Base-by-base conservation (phyloP, 176 grass and related monocot species). In the Oryza brachyantha region DNA sequence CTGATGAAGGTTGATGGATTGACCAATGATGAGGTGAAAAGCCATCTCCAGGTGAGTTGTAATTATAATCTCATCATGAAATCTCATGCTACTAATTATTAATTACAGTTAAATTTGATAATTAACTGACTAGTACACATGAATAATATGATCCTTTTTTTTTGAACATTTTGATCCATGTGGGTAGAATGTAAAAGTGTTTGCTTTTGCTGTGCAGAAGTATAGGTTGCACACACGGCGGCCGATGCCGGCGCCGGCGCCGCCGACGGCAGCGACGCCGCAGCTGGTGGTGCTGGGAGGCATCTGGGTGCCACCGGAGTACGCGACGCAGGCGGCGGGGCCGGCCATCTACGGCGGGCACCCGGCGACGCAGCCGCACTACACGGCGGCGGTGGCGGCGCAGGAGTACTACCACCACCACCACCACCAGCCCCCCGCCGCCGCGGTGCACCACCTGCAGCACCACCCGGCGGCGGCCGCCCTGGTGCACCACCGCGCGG, bases 21-120 rank as follows among this genome's bases (percentile, higher is more conserved):
- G 78, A 92, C 93, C 87, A 96, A 96, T 88, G 93, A 96, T 90
- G 93, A 96, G 81, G 93, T 96, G 85, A 96, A 96, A 91, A 96
- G 93, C 77, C 93, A 96, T 90, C 86, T 96, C 64, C 93, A 96
- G 93, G 93, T 96, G 73, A n/a, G n/a, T n/a, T 87, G 93, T 96
- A 77, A 84, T 81, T 81, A 84, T 59, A 76, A 84, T 80, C 85
- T 75, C 82, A 77, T 77, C 76, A 72, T 64, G 6, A 25, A 32
- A 72, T 34, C 7, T 25, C 68, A 8, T 16, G 8, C 28, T 63
- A 19, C 45, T 17, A 16, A 35, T 36, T 24, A 67, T 43, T 59
- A 13, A 42, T 25, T 29, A 34, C 0, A 10, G 43, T 46, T 46
- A 16, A 16, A 17, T 5, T 46, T 1, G 17, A 27, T 80, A 10